Base-by-base conservation (phyloP, 129 eudicot species). In the Smallanthus sonchifolius region DNA sequence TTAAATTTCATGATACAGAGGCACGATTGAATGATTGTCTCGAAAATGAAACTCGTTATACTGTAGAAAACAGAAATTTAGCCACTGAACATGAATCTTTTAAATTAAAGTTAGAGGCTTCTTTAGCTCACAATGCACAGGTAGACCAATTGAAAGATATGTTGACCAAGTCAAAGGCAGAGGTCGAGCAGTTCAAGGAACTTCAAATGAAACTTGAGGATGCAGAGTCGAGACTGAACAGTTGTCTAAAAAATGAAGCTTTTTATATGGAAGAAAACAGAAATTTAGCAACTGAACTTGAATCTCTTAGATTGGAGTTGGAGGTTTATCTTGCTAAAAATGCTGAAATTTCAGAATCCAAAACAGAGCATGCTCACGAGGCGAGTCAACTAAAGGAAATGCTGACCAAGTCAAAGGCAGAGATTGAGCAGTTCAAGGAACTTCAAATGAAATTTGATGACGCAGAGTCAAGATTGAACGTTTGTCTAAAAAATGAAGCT, bases 31-130 rank as follows among this genome's bases (percentile, higher is more conserved):
- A 81, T 11, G 24, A 11, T 7, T 28, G 54, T 51, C 79, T 83
- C 39, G 81, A 69, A 28, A 52, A 60, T 57, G 88, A 87, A 70
- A 75, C 81, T 66, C 56, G 32, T 7, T 69, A 61, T 73, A 64
- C 35, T 8, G 80, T 82, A 71, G 89, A 82, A 73, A 86, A 91
- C 59, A 64, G 48, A 5, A 45, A 71, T 10, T 76, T 88, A 72
- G n/a, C 69, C 34, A 69, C 28, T 10, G 44, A 43, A 60, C 48
- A 83, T 62, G 78, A 86, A 37, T 80, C 79, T 47, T 52, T 84
- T 19, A 81, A 51, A 69, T 83, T 83, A 15, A 82, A 88, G 67
- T 81, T 84, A 38, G 84, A 84, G 79, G 78, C 62, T 9, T 83
- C 80, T 64, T 40, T 36, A 43, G 70, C 79, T 73, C 80, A 80